phyloP scores from a whole-genome alignment of 2,329 filamentous ascomycete genomes.

The Fusarium sp. region DNA sequence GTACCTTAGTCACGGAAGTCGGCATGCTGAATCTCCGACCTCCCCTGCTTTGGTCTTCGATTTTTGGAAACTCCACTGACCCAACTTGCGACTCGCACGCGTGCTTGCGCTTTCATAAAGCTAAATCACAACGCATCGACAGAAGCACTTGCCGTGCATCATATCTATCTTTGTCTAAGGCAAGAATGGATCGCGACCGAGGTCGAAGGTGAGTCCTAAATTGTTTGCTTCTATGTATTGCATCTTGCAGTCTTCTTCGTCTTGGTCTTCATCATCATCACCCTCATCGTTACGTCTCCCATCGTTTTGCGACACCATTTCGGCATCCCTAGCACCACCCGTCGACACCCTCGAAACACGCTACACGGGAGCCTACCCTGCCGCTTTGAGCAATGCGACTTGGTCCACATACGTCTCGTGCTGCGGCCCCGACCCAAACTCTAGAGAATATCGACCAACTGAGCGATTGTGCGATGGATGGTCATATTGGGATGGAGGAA shows the following conservation, averaged over 20 bases:
- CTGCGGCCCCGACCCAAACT: neutral
- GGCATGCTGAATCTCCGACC: slow-evolving; percentile 37
- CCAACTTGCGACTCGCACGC: slow-evolving; percentile 34
- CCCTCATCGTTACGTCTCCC: neutral
- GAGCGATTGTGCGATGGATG: neutral
- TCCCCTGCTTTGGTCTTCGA: slow-evolving; percentile 7
- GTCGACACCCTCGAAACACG: neutral
- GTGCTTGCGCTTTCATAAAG: slow-evolving; percentile 31
- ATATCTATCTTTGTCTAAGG: neutral
- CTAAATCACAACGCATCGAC: slow-evolving; percentile 4
- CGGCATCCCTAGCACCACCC: neutral
- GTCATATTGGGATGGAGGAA: neutral
- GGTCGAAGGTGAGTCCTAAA: slow-evolving; percentile 48
- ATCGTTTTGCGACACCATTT: slow-evolving; percentile 21
- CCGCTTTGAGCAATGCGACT: neutral
- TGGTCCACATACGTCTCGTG: neutral
- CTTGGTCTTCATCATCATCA: neutral
- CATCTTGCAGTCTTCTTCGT: neutral
- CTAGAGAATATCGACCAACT: neutral
- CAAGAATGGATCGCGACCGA: slow-evolving; percentile 49
- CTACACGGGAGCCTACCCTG: neutral
- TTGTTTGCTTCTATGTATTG: slow-evolving; percentile 8
- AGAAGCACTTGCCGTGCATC: slow-evolving; percentile 12
- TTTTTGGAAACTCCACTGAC: slow-evolving; percentile 9
- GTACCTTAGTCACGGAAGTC: slow-evolving; percentile 13